These are phyloP conservation scores for Cryptosporidium sp. DNA, from an alignment of 169 alveolate species.

Conservation along the genomic window DNA sequence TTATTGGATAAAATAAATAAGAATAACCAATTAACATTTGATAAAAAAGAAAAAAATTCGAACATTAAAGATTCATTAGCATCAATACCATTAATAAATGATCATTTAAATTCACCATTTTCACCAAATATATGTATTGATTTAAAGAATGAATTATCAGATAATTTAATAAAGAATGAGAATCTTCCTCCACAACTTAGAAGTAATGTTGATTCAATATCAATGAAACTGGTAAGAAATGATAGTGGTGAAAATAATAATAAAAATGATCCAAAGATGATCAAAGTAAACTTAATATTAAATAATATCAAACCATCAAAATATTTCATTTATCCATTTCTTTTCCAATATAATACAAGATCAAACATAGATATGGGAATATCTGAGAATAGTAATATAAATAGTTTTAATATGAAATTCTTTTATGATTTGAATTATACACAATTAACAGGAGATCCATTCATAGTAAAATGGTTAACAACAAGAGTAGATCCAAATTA, in stretches of 20 bases:
- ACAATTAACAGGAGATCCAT: conserved; percentile 8
- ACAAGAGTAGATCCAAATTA: conserved; percentile 2
- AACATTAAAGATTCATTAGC: neutral
- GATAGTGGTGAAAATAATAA: neutral
- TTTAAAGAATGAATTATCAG: conserved; percentile 4
- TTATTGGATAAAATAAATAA: neutral
- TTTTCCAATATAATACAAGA: conserved; percentile 29
- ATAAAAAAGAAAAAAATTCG: neutral
- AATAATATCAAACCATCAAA: conserved; percentile 44
- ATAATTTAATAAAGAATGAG: conserved; percentile 30
- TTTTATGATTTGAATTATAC: conserved; percentile 37
- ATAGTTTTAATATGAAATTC: conserved; percentile 10
- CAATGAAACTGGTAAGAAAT: neutral
- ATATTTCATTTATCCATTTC: conserved; percentile 45
- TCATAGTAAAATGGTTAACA: conserved; percentile 45
- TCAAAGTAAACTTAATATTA: conserved; percentile 10
- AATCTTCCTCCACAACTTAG: conserved; percentile 58
- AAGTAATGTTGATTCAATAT: conserved; percentile 35
- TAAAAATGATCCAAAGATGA: conserved; percentile 29
- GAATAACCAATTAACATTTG: too few relatives aligned
- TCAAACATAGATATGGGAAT: neutral
- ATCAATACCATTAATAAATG: conserved; percentile 29
- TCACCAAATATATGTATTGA: conserved; percentile 69
- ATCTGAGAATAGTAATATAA: neutral
- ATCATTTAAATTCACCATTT: conserved; percentile 38